phyloP scores from a whole-genome alignment of 2,329 filamentous ascomycete genomes.

The Ophiocordyceps camponoti-leonardi region DNA sequence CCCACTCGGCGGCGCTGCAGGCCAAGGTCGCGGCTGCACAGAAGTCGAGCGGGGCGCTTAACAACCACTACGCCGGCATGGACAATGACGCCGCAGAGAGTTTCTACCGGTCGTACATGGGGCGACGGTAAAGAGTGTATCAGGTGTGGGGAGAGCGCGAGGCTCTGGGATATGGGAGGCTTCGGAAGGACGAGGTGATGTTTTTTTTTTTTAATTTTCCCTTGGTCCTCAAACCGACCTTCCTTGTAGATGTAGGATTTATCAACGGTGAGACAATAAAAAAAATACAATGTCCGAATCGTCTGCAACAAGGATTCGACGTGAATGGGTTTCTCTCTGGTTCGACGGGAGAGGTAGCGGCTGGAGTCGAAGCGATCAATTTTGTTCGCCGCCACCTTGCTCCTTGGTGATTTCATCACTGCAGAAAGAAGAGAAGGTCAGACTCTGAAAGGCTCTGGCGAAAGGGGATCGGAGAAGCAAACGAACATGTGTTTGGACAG shows the following conservation, averaged over 20 bases:
- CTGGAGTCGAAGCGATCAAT: slow-evolving; percentile 22
- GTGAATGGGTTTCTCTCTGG: background rate
- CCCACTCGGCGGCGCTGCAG: slow-evolving; percentile 64
- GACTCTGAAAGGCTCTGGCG: background rate
- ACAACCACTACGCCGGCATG: slow-evolving; percentile 36
- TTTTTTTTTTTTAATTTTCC: background rate
- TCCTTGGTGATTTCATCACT: slow-evolving; percentile 65
- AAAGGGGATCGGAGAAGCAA: background rate
- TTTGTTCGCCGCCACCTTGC: slow-evolving; percentile 51
- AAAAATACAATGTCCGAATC: background rate
- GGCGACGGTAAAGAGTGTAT: slow-evolving; percentile 35
- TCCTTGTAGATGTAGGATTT: background rate
- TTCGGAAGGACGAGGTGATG: background rate
- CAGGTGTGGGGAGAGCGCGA: background rate
- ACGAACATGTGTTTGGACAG: slow-evolving; percentile 74
- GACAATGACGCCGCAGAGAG: slow-evolving; percentile 65
- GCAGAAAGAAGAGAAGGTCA: slow-evolving; percentile 2
- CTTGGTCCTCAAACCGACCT: background rate
- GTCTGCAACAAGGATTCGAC: background rate
- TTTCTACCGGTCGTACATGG: slow-evolving; percentile 82
- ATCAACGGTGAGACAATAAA: background rate
- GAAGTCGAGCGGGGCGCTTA: slow-evolving; percentile 51
- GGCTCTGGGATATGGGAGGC: background rate
- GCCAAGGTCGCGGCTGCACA: slow-evolving; percentile 70
- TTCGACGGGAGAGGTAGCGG: background rate